Percentiles rank a stretch among this genome's conserved stretches.
phyloP scores from a whole-genome alignment of 1,284 basidiomycete species.

The Pisolithus thermaeus region DNA sequence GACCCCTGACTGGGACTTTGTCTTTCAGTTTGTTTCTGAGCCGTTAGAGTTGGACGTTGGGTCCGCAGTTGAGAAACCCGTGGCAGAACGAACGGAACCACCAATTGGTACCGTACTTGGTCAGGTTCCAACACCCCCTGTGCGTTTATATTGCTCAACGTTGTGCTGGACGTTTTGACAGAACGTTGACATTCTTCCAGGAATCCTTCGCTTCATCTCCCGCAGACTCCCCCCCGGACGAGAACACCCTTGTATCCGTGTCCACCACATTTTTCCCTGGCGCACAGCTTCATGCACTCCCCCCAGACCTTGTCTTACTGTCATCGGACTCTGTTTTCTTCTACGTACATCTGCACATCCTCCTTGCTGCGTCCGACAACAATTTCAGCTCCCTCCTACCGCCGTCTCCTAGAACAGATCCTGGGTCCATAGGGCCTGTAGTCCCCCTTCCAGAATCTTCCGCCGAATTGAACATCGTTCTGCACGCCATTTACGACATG shows the following conservation, averaged over 20 bases:
- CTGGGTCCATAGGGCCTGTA: constrained; percentile 37
- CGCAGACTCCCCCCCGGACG: constrained; percentile 32
- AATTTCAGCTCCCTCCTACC: constrained; percentile 45
- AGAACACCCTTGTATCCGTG: constrained; percentile 55
- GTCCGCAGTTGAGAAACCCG: constrained; percentile 29
- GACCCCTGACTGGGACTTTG: constrained; percentile 52
- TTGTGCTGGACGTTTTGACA: constrained; percentile 4
- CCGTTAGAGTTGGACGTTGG: constrained; percentile 39
- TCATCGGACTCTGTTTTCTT: constrained; percentile 74
- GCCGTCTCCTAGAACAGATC: constrained; percentile 25
- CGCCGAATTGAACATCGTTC: constrained; percentile 51
- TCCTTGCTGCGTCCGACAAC: constrained; percentile 50
- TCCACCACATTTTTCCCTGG: constrained; percentile 75
- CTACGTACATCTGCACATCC: constrained; percentile 50
- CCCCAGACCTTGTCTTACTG: constrained; percentile 58
- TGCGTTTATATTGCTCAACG: constrained; percentile 28
- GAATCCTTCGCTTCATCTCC: constrained; percentile 48
- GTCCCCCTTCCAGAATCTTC: constrained; percentile 47
- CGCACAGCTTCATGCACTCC: constrained; percentile 47
- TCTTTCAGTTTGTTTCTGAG: constrained; percentile 59
- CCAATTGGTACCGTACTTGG: constrained; percentile 15
- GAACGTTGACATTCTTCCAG: constrained; percentile 23
- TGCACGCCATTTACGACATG: constrained; percentile 56
- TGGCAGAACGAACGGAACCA: constrained; percentile 26
- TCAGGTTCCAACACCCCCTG: constrained; percentile 65